These are phyloP conservation scores for Plasmodium knowlesi DNA, from an alignment of 169 alveolate genomes.

Conservation along the genomic window DNA sequence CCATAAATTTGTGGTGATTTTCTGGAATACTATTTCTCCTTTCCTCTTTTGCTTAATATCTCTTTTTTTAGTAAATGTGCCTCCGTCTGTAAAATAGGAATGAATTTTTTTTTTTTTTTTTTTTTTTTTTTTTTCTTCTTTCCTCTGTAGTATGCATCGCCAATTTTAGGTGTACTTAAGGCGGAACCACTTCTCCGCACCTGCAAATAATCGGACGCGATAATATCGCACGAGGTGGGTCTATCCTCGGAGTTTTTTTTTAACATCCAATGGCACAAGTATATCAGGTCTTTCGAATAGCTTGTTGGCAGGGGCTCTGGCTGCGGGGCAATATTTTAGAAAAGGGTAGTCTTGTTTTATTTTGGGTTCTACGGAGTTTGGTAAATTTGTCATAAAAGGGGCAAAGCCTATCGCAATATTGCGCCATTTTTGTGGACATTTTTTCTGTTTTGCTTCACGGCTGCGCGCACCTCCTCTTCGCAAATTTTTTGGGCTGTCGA, in stretches of 20 bases:
- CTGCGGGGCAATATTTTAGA: constrained; percentile 2
- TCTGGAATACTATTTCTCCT: neutral
- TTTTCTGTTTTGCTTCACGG: neutral
- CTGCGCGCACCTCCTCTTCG: constrained; percentile 60
- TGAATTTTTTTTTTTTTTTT: constrained; percentile 17
- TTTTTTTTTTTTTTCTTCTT: constrained; percentile 17
- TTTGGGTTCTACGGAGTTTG: neutral
- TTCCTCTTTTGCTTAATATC: constrained; percentile 5
- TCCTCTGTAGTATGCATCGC: neutral
- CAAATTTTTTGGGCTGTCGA: constrained; percentile 69
- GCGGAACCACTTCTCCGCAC: neutral
- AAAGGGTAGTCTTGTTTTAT: neutral
- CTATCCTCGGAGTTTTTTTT: constrained; percentile 50
- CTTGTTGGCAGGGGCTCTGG: constrained; percentile 68
- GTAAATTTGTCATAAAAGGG: neutral
- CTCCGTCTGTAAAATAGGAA: constrained; percentile 12
- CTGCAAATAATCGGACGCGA: constrained; percentile 62
- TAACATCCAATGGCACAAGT: constrained; percentile 73
- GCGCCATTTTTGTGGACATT: neutral
- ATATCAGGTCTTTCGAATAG: constrained; percentile 42
- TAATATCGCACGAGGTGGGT: constrained; percentile 61
- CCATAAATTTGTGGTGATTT: neutral
- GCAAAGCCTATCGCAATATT: neutral
- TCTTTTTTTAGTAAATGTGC: constrained; percentile 53
- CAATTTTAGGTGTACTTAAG: neutral